Base-by-base conservation (phyloP, 345 rosid genomes). In the Populus nigra region DNA sequence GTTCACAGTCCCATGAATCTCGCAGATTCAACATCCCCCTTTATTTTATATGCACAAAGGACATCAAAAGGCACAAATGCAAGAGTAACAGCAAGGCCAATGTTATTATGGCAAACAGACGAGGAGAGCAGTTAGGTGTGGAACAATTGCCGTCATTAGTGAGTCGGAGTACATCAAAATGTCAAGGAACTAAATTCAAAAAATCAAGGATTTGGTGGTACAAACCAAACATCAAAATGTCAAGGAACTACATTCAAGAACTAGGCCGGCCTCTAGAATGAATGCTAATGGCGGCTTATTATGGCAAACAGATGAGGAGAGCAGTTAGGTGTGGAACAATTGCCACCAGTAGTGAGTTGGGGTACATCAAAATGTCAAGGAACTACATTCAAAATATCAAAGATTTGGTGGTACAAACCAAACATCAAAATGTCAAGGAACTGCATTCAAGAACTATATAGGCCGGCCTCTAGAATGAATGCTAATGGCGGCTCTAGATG, bases 401-500 rank as follows among this genome's bases (percentile, higher is more conserved):
- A 5, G 18, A 45, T 45, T 45, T 13, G 50, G 50, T 2, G 5
- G 3, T 41, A 45, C 16, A 45, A 45, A 45, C 50, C 18, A 45
- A 13, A 45, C 50, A 45, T 45, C 4, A 45, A 45, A 45, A 41
- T 41, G 45, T 41, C 45, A 41, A 41, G 45, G 45, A 41, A 41
- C 13, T 41, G 10, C 45, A 41, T 41, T 41, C 45, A 41, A 41
- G 45, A 41, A 41, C 45, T 47, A 47, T 4, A 3, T 12, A 4
- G 16, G 45, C 18, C 41, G 86, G 53, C 84, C 67, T 85, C 93
- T 85, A 13, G 78, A 78, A 7, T 92, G 84, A 55, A 82, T 69
- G 65, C 25, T 61, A 3, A 22, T 88, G 66, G 85, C 75, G 70
- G 97, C 98, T 83, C 95, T 89, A 59, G 99, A 89, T 72, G 97